These are phyloP conservation scores for Phytophthora boehmeriae DNA, from an alignment of 352 stramenopile genomes.

Conservation along the genomic window DNA sequence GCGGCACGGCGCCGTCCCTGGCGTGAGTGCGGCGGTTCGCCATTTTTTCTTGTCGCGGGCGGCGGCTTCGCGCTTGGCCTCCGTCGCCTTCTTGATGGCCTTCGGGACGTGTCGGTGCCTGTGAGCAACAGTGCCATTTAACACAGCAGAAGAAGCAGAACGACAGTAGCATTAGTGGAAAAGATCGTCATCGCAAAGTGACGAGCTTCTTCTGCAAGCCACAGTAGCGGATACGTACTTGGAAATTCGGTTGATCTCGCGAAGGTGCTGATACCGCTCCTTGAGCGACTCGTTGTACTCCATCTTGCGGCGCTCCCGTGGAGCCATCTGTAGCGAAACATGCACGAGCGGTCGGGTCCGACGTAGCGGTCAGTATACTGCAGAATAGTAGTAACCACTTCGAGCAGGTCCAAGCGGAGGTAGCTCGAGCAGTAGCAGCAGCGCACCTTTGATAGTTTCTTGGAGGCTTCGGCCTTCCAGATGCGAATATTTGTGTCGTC, in stretches of 20 bases:
- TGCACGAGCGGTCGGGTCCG: conserved; percentile 14
- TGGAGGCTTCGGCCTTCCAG: conserved; percentile 97
- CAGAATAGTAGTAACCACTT: conserved; percentile 7
- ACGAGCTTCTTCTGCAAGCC: conserved; percentile 13
- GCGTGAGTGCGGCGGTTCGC: conserved; percentile 84
- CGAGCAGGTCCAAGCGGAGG: neutral
- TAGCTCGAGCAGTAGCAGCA: neutral
- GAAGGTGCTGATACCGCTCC: conserved; percentile 93
- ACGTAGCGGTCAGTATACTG: conserved; percentile 15
- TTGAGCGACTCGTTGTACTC: conserved; percentile 98
- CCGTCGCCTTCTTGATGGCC: conserved; percentile 97
- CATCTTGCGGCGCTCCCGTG: conserved; percentile 90
- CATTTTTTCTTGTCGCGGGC: conserved; percentile 88
- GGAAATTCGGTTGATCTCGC: conserved; percentile 94
- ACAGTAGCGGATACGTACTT: conserved; percentile 61
- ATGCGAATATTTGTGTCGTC: conserved; percentile 99
- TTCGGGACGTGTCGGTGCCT: conserved; percentile 97
- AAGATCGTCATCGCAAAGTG: neutral
- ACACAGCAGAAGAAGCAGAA: conserved; percentile 22
- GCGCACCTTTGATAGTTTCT: conserved; percentile 92
- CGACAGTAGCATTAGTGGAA: conserved; percentile 21
- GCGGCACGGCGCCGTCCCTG: conserved; percentile 73
- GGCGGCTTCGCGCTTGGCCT: conserved; percentile 84
- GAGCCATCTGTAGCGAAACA: conserved; percentile 39
- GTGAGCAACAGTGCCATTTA: conserved; percentile 21